Evolutionary conservation across 768 basidiomycete species (phyloP), one percentile per base, ranked within the genome.

Genomic region (Clathrus columnatus): DNA sequence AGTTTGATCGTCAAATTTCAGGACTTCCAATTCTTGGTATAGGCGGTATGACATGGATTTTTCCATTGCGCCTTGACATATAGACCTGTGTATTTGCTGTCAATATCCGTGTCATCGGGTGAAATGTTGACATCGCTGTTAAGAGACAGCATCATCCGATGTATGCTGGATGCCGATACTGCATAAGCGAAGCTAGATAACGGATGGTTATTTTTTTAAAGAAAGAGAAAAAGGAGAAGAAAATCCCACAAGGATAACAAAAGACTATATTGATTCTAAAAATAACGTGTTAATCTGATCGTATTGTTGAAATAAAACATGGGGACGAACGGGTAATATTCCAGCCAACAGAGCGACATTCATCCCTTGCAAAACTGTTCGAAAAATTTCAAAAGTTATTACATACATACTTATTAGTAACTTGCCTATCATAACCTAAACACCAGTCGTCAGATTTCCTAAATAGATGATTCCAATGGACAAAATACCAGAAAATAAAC

Each of bases 101-200:
- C n/a, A n/a, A n/a, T n/a, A n/a, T n/a, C n/a, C n/a, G n/a, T n/a
- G n/a, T n/a, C n/a, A n/a, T n/a, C n/a, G n/a, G n/a, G n/a, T n/a
- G n/a, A n/a, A n/a, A n/a, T n/a, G n/a, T 48, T 23, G 49, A 50
- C 7, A 20, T 24, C 21, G 23, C n/a, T 21, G 3, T 47, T 48
- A 29, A 55, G 7, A 24, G 56, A 51, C 48, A 57, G 43, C 5
- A 57, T 16, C 56, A 57, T 57, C 5, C 71, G 67, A 58, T 65
- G 68, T 43, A 70, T 63, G 29, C 69, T 51, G 1, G 67, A 61
- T 2, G 68, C 66, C 8, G 64, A 68, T 65, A 68, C 65, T 7
- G 69, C 62, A 70, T 70, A 72, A 20, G 67, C 60, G 57, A 69
- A 68, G 56, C 71, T 72, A 24, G 4, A 8, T 36, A 41, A 27